Percentiles rank a stretch among this genome's conserved stretches.
phyloP scores from a whole-genome alignment of 306 rosid species.

The Castanospermum australe region DNA sequence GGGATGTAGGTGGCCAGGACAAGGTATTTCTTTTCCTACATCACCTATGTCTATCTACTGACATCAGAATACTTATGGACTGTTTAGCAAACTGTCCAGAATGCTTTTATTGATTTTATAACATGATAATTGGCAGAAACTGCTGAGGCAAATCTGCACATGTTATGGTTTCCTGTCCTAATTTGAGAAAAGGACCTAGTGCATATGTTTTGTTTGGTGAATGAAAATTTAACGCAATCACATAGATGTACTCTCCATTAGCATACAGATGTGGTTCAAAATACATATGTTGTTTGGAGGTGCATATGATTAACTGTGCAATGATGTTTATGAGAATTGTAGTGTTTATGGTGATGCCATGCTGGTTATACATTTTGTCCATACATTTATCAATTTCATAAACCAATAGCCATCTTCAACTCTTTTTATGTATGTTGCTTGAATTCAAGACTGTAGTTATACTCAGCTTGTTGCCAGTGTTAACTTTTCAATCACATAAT shows the following conservation, averaged over 20 bases:
- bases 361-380: not conserved
- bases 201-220: not conserved
- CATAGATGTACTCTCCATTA: not conserved
- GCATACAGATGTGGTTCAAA: not conserved
- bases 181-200: not conserved
- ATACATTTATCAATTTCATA: not conserved
- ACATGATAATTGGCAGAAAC: not conserved
- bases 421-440: not conserved
- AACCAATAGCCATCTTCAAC: slow-evolving; percentile 1
- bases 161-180: not conserved
- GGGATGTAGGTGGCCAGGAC: slow-evolving; percentile 99
- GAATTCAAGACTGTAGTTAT: not conserved
- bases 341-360: not conserved
- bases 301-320: not conserved
- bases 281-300: not conserved
- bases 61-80: not conserved
- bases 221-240: not conserved
- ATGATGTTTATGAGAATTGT: not conserved
- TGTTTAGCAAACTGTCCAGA: not conserved
- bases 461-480: not conserved
- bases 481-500: not conserved
- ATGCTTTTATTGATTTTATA: slow-evolving; percentile 16
- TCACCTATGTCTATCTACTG: not conserved
- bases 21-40: slow-evolving; percentile 47
- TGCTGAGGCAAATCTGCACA: not conserved